Percentiles rank a stretch among this genome's conserved stretches.
Conservation (phyloP, 257 asterid species). For the Leonotis leonurus region DNA sequence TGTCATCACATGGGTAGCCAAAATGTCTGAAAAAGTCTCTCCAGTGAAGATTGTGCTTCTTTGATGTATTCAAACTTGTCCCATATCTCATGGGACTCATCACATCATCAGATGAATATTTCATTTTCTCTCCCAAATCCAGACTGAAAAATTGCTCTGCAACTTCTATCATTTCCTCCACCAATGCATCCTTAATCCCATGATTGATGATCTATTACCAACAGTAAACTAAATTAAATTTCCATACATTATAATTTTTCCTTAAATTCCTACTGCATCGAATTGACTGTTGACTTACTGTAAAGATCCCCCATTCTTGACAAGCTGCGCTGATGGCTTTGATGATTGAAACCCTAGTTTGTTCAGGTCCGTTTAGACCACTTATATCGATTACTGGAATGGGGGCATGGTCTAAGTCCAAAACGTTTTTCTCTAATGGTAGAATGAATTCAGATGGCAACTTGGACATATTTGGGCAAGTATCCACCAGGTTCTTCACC, state of each 20-base stretch:
- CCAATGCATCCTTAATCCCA: constrained; percentile 28
- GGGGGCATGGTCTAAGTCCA: constrained; percentile 8
- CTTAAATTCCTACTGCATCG: neutral
- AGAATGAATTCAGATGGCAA: constrained; percentile 34
- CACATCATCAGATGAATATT: constrained; percentile 46
- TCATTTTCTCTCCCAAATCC: constrained; percentile 34
- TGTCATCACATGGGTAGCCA: constrained; percentile 33
- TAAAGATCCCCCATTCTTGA: constrained; percentile 39
- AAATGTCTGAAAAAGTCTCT: constrained; percentile 57
- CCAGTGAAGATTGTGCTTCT: constrained; percentile 40
- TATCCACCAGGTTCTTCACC: constrained; percentile 34
- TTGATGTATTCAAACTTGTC: constrained; percentile 48
- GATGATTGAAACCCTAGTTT: constrained; percentile 19
- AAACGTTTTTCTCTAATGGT: constrained; percentile 21
- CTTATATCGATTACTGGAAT: constrained; percentile 41
- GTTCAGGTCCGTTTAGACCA: constrained; percentile 20
- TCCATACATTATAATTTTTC: neutral
- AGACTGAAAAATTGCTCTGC: constrained; percentile 31
- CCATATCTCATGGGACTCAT: constrained; percentile 49
- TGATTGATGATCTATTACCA: constrained; percentile 34
- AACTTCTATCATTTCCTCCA: constrained; percentile 30
- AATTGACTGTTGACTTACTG: constrained; percentile 22
- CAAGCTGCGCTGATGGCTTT: constrained; percentile 39
- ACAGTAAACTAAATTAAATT: neutral
- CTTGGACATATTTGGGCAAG: constrained; percentile 18